Evolutionary conservation across 2,329 filamentous ascomycete genomes (phyloP).

Genomic region (Colletotrichum shisoi): DNA sequence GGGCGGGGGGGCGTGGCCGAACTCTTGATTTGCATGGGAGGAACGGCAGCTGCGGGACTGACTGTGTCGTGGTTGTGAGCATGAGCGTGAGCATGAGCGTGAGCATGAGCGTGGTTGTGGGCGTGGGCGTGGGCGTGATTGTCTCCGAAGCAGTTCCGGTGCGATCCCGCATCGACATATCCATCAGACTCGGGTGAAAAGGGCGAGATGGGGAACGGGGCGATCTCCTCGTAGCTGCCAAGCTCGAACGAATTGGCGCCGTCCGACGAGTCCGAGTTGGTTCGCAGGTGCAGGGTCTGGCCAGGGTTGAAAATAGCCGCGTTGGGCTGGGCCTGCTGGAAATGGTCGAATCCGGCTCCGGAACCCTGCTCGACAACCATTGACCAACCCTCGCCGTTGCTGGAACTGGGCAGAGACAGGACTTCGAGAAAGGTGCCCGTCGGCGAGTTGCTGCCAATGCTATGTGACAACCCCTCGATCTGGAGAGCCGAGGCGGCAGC

Average conservation of each 20-base stretch:
- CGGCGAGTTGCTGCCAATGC: slow-evolving; percentile 57
- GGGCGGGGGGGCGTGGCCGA: slow-evolving; percentile 66
- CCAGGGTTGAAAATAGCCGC: slow-evolving; percentile 88
- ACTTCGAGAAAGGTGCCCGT: slow-evolving; percentile 77
- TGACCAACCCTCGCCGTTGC: slow-evolving; percentile 82
- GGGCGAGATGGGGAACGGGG: slow-evolving; percentile 74
- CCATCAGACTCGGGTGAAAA: slow-evolving; percentile 85
- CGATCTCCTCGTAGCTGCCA: slow-evolving; percentile 82
- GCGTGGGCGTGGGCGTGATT: slow-evolving; percentile 52
- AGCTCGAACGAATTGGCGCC: slow-evolving; percentile 71
- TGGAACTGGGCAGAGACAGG: slow-evolving; percentile 79
- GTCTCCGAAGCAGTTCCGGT: slow-evolving; percentile 70
- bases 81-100: slow-evolving; percentile 45
- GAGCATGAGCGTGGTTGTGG: slow-evolving; percentile 49
- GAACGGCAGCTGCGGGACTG: slow-evolving; percentile 72
- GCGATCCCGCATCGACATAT: slow-evolving; percentile 67
- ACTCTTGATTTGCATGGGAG: slow-evolving; percentile 74
- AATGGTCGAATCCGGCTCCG: slow-evolving; percentile 64
- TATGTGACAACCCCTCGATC: slow-evolving; percentile 59
- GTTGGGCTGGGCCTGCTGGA: slow-evolving; percentile 66
- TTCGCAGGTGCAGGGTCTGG: slow-evolving; percentile 87
- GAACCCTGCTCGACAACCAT: slow-evolving; percentile 59
- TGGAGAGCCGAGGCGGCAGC: slow-evolving; percentile 60
- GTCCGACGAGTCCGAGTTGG: slow-evolving; percentile 85
- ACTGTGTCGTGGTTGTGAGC: slow-evolving; percentile 61